Percentiles rank a stretch among this genome's conserved stretches.
Conservation (phyloP, 2,329 filamentous ascomycete genomes). For the Colletotrichum sp. region DNA sequence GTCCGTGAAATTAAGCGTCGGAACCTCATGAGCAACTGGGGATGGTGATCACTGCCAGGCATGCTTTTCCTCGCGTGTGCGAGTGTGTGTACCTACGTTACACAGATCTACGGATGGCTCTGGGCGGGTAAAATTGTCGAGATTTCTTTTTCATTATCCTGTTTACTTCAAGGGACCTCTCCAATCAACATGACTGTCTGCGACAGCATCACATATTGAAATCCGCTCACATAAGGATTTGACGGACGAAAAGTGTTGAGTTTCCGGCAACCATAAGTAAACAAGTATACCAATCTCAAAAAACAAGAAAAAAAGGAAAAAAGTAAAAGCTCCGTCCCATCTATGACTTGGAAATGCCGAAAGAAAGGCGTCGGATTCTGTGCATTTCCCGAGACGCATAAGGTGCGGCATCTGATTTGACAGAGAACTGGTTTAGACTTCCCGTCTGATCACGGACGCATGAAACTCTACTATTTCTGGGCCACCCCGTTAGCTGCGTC, state of each 20-base stretch:
- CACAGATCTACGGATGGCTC: neutral
- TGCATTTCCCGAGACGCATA: neutral
- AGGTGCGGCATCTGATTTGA: neutral
- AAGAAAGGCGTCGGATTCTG: neutral
- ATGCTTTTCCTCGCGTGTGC: neutral
- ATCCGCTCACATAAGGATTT: neutral
- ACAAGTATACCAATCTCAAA: neutral
- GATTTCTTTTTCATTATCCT: neutral
- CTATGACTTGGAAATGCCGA: neutral
- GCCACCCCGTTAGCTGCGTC: neutral
- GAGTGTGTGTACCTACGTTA: neutral
- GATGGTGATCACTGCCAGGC: neutral
- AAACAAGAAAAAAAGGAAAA: neutral
- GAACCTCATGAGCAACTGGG: neutral
- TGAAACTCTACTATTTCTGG: neutral
- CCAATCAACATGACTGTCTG: neutral
- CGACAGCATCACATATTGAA: neutral
- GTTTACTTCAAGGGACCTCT: neutral
- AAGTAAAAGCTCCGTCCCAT: neutral
- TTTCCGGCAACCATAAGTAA: neutral
- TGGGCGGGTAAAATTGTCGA: neutral
- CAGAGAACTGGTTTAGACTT: neutral
- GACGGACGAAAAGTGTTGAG: neutral
- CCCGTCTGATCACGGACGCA: neutral
- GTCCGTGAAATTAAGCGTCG: conserved; percentile 1